Conservation (phyloP, 2,329 filamentous ascomycete genomes). For the Aspergillus terreus region DNA sequence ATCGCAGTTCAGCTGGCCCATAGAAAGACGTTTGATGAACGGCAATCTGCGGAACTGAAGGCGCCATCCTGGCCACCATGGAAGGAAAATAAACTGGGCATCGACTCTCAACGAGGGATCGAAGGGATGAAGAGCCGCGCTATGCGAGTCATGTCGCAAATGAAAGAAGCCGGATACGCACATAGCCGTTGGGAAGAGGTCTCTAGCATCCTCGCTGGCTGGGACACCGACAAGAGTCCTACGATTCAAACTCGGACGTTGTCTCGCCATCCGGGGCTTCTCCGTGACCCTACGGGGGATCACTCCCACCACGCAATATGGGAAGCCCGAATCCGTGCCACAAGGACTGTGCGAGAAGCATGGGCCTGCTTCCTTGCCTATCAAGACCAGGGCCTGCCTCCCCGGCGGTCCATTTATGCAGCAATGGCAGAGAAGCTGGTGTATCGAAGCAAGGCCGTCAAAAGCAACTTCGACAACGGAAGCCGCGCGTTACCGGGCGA, state of each 20-base stretch:
- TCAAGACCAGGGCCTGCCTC: slow-evolving; percentile 40
- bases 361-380: slow-evolving; percentile 63
- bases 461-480: slow-evolving; percentile 17
- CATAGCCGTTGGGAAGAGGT: slow-evolving; percentile 50
- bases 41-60: slow-evolving; percentile 57
- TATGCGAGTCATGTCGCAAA: slow-evolving; percentile 52
- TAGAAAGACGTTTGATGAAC: slow-evolving; percentile 53
- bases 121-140: slow-evolving; percentile 57
- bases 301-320: slow-evolving; percentile 41
- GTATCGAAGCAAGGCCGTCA: slow-evolving; percentile 28
- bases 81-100: slow-evolving; percentile 59
- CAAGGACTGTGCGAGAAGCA: slow-evolving; percentile 59
- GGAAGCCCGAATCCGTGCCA: slow-evolving; percentile 56
- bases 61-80: slow-evolving; percentile 62
- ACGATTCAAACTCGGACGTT: slow-evolving; percentile 58
- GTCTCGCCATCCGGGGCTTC: slow-evolving; percentile 28
- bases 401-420: slow-evolving; percentile 46
- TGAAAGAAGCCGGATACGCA: slow-evolving; percentile 58
- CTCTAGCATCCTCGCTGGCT: slow-evolving; percentile 55
- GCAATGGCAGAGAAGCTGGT: slow-evolving; percentile 58
- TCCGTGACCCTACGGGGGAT: slow-evolving; percentile 13
- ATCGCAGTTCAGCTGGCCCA: slow-evolving; percentile 56
- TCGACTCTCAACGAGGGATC: slow-evolving; percentile 56
- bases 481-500: slow-evolving; percentile 51
- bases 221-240: slow-evolving; percentile 61